Base-by-base conservation (phyloP, 495 filamentous ascomycete genomes). In the Penicillium malachiteum region DNA sequence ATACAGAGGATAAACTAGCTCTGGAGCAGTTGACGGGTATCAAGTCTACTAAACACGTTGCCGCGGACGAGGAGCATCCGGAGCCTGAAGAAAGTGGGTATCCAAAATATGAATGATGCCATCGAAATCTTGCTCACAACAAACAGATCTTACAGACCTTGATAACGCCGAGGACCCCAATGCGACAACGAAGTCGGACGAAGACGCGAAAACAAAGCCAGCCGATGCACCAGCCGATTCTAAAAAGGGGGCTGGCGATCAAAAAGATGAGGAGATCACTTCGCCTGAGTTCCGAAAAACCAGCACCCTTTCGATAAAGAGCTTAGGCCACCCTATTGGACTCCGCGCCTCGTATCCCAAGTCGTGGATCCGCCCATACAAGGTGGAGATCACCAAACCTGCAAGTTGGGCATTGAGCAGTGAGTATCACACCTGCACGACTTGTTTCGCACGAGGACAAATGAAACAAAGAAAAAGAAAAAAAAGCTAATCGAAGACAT, bases 321-420 rank as follows among this genome's bases (percentile, higher is more conserved):
- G 58, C 34, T 38, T 31, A 16, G 58, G 58, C 4, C 58, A 60
- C 44, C 44, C 55, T 31, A 18, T 60, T 16, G 53, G 44, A 17
- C 37, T 56, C 11, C 37, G 41, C 21, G 35, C 14, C 26, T 38
- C 35, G 12, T 56, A 56, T 48, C 53, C 58, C 33, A 56, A 43
- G 9, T 49, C 48, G 1, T 56, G 31, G n/a, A 52, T 60, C 35
- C 42, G 41, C 13, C 32, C 21, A 34, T 60, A 56, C 38, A 40
- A 49, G 7, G 47, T 60, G 48, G 38, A 53, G 16, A 60, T 60
- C 53, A 60, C 18, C 42, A 56, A 56, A 37, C 58, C 58, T 7
- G 14, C 32, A n/a, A 41, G 51, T 37, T 48, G 53, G 26, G 53
- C 48, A 4, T 26, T 56, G 30, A 38, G 53, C 30, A 45, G 58